Base-by-base conservation (phyloP, 2,329 filamentous ascomycete genomes). In the Harringtonia aguacate region DNA sequence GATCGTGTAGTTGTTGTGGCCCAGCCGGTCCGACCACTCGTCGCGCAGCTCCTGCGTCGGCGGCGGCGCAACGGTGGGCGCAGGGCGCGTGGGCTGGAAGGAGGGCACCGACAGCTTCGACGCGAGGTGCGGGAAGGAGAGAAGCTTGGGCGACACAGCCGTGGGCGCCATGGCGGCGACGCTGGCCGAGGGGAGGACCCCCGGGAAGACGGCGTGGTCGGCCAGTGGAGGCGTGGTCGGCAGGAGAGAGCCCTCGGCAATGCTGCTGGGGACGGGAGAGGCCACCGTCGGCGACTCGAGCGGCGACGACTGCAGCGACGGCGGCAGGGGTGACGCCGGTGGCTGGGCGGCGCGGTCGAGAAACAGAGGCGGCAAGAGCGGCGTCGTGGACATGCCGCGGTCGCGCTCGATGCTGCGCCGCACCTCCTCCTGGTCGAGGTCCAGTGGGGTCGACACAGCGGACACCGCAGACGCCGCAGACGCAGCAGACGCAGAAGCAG, bases 1-100 rank as follows among this genome's bases (percentile, higher is more conserved):
- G 53, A 97, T 94, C 54, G 77, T 89, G 60, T 94, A 95, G 66
- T 97, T 95, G 51, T 89, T 89, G 59, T 97, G 89, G 24, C 90
- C 90, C 14, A 97, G 76, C 45, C 79, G 79, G 56, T 83, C 77
- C 1, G 86, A 83, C 90, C 90, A 95, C 52, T 82, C 79, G 58
- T 94, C 87, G 40, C 80, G 72, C 7, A 79, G 77, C 44, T 84
- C 77, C 28, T 81, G 66, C n/a, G 33, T 21, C n/a, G 37, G n/a
- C 53, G 63, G 46, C 72, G 41, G 13, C 10, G 14, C 71, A 53
- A 84, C 73, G 3, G 80, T 81, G 2, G 77, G 68, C 36, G 79
- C 59, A 1, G 79, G 41, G 79, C 84, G 31, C 81, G 67, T 36
- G 69, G 75, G 61, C 35, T 65, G 67, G 58, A 95, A 82, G 0